Percentiles rank a stretch among this genome's conserved stretches.
Evolutionary conservation across 2,329 filamentous ascomycete species (phyloP).

Genomic region (Aspergillus caelatus): DNA sequence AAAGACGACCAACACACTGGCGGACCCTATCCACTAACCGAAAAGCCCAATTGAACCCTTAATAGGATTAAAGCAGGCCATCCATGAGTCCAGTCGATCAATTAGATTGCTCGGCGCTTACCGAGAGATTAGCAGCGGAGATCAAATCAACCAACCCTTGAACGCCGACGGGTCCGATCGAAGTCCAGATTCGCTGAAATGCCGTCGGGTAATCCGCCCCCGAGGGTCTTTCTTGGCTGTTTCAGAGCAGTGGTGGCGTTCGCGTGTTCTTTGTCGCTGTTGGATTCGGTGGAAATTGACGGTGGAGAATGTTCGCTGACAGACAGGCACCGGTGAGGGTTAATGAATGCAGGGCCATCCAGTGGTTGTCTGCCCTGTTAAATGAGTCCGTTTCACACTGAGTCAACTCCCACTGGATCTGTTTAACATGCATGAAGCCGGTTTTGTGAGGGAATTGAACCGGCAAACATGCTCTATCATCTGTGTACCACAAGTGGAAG

Average conservation of each 20-base stretch:
- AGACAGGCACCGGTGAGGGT: background rate
- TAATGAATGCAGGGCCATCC: background rate
- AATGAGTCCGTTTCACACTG: background rate
- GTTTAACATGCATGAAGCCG: background rate
- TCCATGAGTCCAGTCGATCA: background rate
- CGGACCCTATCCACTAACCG: background rate
- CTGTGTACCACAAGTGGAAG: background rate
- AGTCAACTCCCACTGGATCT: background rate
- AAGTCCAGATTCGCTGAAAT: background rate
- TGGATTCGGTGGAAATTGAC: background rate
- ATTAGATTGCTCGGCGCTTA: background rate
- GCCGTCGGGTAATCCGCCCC: background rate
- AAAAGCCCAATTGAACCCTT: background rate
- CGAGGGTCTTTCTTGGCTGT: background rate
- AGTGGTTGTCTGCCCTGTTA: background rate
- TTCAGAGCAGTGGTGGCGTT: background rate
- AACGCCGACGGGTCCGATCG: background rate
- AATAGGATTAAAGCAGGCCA: background rate
- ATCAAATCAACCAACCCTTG: background rate
- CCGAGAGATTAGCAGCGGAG: slow-evolving; percentile 1
- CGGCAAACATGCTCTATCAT: background rate
- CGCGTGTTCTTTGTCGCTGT: background rate
- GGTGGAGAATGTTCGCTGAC: background rate
- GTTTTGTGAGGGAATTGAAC: background rate
- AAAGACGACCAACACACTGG: too few species aligned